A percentile compares a stretch with the other conserved stretches of the same genome.
These are phyloP conservation scores for Aspergillus sclerotioniger DNA, from an alignment of 495 filamentous ascomycete genomes.

Conservation along the genomic window DNA sequence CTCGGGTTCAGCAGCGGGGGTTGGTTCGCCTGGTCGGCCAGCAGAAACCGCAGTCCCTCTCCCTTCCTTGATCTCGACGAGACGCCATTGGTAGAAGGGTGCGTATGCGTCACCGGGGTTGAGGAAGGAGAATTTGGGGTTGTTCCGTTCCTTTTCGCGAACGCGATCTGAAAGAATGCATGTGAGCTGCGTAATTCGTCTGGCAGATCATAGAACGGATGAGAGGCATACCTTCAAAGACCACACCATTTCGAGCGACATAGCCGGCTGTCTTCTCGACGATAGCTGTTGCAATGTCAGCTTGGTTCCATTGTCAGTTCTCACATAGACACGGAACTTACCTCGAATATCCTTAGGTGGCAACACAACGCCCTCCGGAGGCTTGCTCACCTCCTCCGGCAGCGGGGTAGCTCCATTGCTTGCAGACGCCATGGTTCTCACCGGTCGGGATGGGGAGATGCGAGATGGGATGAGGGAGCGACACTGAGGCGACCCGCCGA, in stretches of 20 bases:
- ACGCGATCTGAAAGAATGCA: constrained; percentile 60
- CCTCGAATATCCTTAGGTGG: constrained; percentile 80
- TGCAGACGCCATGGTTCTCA: constrained; percentile 52
- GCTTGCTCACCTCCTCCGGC: constrained; percentile 61
- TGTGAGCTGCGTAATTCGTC: constrained; percentile 6
- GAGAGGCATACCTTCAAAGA: constrained; percentile 67
- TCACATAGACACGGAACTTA: constrained; percentile 27
- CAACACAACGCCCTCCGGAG: constrained; percentile 78
- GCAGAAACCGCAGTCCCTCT: constrained; percentile 78
- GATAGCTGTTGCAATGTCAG: constrained; percentile 47
- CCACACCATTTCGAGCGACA: constrained; percentile 73
- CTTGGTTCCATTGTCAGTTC: constrained; percentile 1
- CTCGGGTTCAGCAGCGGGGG: constrained; percentile 53
- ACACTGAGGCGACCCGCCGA: background rate
- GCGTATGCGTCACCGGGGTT: constrained; percentile 79
- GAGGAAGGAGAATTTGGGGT: constrained; percentile 90
- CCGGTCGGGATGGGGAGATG: constrained; percentile 12
- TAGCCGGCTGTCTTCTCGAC: constrained; percentile 97
- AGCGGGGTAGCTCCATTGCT: constrained; percentile 56
- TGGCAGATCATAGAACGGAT: background rate
- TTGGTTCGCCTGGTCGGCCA: constrained; percentile 66
- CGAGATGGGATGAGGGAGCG: background rate
- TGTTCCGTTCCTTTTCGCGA: constrained; percentile 78
- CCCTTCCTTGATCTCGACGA: constrained; percentile 78
- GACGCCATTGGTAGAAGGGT: constrained; percentile 85